phyloP scores from a whole-genome alignment of 176 grass and related monocot genomes.

The Stipa capillata region DNA sequence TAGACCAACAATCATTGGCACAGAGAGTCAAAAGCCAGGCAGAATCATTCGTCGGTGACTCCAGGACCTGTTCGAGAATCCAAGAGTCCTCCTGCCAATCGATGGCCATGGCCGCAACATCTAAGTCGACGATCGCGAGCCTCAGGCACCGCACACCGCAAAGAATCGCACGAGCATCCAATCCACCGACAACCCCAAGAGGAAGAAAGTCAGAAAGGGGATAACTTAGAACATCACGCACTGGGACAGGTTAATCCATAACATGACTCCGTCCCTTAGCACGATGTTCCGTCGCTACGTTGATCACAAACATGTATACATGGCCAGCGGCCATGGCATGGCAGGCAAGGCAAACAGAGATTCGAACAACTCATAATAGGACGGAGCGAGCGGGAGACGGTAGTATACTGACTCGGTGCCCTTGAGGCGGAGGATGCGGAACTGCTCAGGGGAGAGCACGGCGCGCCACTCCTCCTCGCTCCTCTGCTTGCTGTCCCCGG shows the following conservation, averaged over 20 bases:
- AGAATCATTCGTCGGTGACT: not conserved
- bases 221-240: not conserved
- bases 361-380: not conserved
- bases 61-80: not conserved
- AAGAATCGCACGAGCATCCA: not conserved
- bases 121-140: not conserved
- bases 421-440: constrained; percentile 86
- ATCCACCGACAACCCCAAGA: not conserved
- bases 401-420: constrained; percentile 75
- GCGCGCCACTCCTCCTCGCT: constrained; percentile 87
- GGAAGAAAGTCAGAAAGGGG: not conserved
- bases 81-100: not conserved
- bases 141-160: not conserved
- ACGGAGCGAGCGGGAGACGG: not conserved
- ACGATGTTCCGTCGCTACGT: not conserved
- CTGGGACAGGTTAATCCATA: not conserved
- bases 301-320: not conserved
- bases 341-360: not conserved
- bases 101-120: not conserved
- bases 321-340: too few species aligned
- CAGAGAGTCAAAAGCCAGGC: not conserved
- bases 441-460: constrained; percentile 81
- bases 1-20: not conserved
- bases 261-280: not conserved
- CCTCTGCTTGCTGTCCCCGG: constrained; percentile 25